A percentile compares a stretch with the other conserved stretches of the same genome.
These are phyloP conservation scores for Thelonectria olida DNA, from an alignment of 2,329 filamentous ascomycete genomes.

Conservation along the genomic window DNA sequence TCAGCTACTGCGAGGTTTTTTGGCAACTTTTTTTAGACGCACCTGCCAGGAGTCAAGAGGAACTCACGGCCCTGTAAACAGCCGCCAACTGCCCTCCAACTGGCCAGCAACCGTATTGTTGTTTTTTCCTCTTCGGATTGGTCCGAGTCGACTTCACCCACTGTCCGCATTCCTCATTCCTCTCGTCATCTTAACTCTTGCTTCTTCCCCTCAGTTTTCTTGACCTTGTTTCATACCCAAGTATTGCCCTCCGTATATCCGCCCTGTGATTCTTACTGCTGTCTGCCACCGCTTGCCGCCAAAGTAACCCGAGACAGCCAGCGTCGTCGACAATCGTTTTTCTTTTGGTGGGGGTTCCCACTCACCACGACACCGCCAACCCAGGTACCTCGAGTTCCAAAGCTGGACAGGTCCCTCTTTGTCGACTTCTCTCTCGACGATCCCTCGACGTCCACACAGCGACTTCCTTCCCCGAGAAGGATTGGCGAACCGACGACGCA, in stretches of 20 bases:
- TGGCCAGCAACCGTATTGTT: background rate
- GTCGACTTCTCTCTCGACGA: background rate
- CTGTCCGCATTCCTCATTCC: background rate
- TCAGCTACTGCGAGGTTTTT: too few relatives aligned
- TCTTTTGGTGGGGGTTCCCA: slow-evolving; percentile 11
- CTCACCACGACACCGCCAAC: slow-evolving; percentile 14
- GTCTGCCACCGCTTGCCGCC: background rate
- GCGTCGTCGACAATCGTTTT: background rate
- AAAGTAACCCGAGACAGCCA: slow-evolving; percentile 5
- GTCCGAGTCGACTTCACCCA: background rate
- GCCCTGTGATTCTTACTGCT: background rate
- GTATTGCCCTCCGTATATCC: too few relatives aligned
- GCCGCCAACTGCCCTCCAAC: slow-evolving; percentile 6
- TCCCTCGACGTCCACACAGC: background rate
- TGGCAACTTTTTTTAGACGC: too few relatives aligned
- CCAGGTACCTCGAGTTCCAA: background rate
- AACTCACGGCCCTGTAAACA: slow-evolving; percentile 11
- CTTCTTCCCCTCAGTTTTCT: background rate
- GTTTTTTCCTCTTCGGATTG: slow-evolving; percentile 15
- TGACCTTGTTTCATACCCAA: background rate
- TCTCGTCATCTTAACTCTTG: background rate
- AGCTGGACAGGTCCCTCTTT: slow-evolving; percentile 4
- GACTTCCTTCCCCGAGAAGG: background rate
- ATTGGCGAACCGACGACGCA: background rate
- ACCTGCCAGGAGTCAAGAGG: background rate